Evolutionary conservation across 2,329 filamentous ascomycete genomes (phyloP), one percentile per base, ranked within the genome.

Genomic region (Cercospora sp.): DNA sequence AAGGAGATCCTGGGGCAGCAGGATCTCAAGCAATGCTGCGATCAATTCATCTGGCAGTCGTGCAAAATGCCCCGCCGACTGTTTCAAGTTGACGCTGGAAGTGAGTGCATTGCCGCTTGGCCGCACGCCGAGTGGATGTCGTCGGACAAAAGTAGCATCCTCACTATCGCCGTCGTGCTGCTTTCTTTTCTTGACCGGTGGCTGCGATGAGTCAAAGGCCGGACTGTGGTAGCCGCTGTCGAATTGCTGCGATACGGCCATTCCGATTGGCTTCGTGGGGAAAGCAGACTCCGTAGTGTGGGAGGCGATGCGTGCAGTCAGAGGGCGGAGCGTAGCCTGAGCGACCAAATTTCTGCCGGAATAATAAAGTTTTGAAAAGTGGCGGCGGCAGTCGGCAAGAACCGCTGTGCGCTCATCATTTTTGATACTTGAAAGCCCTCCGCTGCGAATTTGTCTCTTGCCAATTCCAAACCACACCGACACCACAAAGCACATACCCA

Each of bases 21-120:
- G 84, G 74, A 83, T 88, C 78, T 97, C 94, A 69, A 97, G 81
- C 16, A 97, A 77, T 64, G 90, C 83, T 72, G 90, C 84, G 60
- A 97, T 82, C 72, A 95, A 81, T 80, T 97, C 93, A 79, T 98
- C 94, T 3, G 94, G 91, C 63, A 97, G 81, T 45, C 79, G 78
- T 66, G 85, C 85, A 77, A 97, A 90, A 5, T 77, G 76, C 16
- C 93, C 94, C 69, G 88, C 86, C 45, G 83, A 84, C 60, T 82
- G 79, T 68, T 92, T 91, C 59, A 93, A 86, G 80, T 91, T 91
- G 65, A 84, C 84, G 2, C 83, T 84, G 12, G 87, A 84, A 20
- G 88, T 88, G 53, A 94, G 86, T 60, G 90, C 89, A 82, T 99
- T 98, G 42, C 94, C 95, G 69, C 91, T 86, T 1, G 95, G 94